Conservation (phyloP, 768 basidiomycete species). For the Trametes cubensis region DNA sequence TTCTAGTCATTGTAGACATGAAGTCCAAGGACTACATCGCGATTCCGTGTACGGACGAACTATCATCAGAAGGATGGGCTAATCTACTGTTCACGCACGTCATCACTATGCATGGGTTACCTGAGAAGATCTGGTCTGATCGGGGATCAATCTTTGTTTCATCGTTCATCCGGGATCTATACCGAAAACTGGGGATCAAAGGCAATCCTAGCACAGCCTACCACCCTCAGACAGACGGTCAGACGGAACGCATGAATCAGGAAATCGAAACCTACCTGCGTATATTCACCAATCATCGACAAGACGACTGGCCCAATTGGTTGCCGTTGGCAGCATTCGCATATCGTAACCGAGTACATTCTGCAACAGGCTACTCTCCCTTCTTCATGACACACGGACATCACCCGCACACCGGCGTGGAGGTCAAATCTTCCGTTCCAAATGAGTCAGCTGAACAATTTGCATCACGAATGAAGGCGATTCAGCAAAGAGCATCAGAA, state of each 20-base stretch:
- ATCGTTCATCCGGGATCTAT: conserved; percentile 36
- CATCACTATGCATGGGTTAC: conserved; percentile 17
- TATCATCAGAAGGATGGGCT: conserved; percentile 27
- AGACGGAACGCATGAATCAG: conserved; percentile 45
- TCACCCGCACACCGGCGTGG: no score
- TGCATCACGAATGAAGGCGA: conserved; percentile 25
- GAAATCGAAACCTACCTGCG: conserved; percentile 43
- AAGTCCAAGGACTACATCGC: conserved; percentile 34
- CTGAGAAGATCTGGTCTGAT: conserved; percentile 19
- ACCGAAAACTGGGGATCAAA: conserved; percentile 36
- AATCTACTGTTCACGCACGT: conserved; percentile 26
- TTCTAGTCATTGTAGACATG: conserved; percentile 23
- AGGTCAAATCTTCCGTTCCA: no score
- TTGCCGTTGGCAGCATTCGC: conserved; percentile 37
- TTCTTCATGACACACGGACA: no score
- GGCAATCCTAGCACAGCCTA: conserved; percentile 42
- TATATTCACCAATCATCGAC: conserved; percentile 34
- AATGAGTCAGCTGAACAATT: conserved; percentile 13
- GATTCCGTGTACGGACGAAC: conserved; percentile 27
- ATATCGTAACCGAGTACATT: conserved; percentile 35
- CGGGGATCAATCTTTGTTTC: conserved; percentile 33
- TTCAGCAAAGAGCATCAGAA: conserved; percentile 16
- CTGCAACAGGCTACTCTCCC: background rate
- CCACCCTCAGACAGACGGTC: conserved; percentile 47
- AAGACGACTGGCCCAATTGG: conserved; percentile 39